A percentile compares a stretch with the other conserved stretches of the same genome.
These are phyloP conservation scores for Pseudocercospora macadamiae DNA, from an alignment of 2,329 filamentous ascomycete genomes.

Conservation along the genomic window DNA sequence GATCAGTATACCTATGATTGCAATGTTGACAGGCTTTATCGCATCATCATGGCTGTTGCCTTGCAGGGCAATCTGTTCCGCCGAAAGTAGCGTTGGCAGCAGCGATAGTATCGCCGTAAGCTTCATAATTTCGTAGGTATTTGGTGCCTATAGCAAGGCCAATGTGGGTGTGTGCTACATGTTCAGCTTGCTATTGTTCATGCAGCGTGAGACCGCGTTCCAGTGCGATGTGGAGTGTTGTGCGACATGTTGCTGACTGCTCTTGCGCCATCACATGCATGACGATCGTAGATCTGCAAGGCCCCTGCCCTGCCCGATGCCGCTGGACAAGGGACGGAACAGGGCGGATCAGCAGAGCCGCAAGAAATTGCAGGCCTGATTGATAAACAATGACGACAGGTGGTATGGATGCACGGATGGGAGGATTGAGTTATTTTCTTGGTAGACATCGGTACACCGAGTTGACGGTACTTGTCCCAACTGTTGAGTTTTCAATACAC, in stretches of 20 bases:
- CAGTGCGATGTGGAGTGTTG: not conserved
- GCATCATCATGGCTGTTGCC: not conserved
- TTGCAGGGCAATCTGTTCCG: conserved; percentile 21
- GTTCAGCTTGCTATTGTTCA: not conserved
- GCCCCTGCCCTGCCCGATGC: not conserved
- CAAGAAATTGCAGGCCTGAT: not conserved
- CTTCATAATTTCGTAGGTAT: not conserved
- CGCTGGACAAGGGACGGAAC: not conserved
- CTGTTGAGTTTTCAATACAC: too few relatives aligned
- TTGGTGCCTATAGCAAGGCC: not conserved
- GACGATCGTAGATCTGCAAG: not conserved
- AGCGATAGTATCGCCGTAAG: not conserved
- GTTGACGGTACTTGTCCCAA: too few relatives aligned
- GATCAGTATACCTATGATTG: conserved; percentile 23
- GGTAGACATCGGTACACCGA: too few relatives aligned
- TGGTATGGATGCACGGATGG: not conserved
- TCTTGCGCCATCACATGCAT: not conserved
- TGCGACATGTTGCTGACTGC: not conserved
- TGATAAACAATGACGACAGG: conserved; percentile 2
- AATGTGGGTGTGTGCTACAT: not conserved
- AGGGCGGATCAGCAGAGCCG: not conserved
- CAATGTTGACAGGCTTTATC: conserved; percentile 21
- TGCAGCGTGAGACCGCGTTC: not conserved
- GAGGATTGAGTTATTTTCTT: too few relatives aligned
- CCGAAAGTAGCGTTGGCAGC: not conserved